A percentile compares a stretch with the other conserved stretches of the same genome.
These are phyloP conservation scores for Grosmannia clavigera DNA, from an alignment of 2,329 filamentous ascomycete species.

Conservation along the genomic window DNA sequence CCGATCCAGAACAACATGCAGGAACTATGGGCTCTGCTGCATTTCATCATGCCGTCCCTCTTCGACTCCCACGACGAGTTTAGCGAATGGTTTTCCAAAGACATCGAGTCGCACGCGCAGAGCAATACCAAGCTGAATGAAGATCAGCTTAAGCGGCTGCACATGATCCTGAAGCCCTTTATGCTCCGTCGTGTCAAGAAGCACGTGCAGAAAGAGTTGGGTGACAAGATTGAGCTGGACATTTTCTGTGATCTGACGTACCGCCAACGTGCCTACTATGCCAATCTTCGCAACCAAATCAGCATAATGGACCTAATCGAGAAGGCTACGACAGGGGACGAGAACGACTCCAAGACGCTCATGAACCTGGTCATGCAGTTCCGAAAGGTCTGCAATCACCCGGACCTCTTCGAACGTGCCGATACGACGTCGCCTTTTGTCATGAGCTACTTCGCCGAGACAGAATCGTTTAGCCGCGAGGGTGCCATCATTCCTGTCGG, in stretches of 20 bases:
- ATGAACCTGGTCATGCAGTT: slow-evolving; percentile 99
- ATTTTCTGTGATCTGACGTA: slow-evolving; percentile 96
- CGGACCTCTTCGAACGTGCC: slow-evolving; percentile 89
- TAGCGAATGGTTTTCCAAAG: slow-evolving; percentile 88
- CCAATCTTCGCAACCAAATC: slow-evolving; percentile 88
- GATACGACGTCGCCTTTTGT: slow-evolving; percentile 82
- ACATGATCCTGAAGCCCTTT: slow-evolving; percentile 99
- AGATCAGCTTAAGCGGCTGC: slow-evolving; percentile 87
- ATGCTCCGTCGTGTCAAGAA: slow-evolving; percentile 99
- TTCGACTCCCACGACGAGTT: slow-evolving; percentile 93
- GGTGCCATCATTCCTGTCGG: slow-evolving; percentile 65
- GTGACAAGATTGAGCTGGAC: slow-evolving; percentile 95
- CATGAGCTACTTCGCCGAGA: slow-evolving; percentile 82
- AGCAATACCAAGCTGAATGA: slow-evolving; percentile 99
- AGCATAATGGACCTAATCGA: slow-evolving; percentile 98
- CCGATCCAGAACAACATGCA: slow-evolving; percentile 99
- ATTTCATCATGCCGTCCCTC: slow-evolving; percentile 99
- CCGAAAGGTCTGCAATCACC: slow-evolving; percentile 97
- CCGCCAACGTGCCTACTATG: slow-evolving; percentile 86
- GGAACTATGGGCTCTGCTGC: slow-evolving; percentile 89
- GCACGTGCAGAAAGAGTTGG: slow-evolving; percentile 96
- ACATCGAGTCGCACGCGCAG: slow-evolving; percentile 95
- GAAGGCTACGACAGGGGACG: slow-evolving; percentile 87
- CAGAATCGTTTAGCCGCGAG: slow-evolving; percentile 86
- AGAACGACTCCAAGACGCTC: slow-evolving; percentile 85